Percentiles rank a stretch among this genome's conserved stretches.
These are phyloP conservation scores for Epichloe coenophiala DNA, from an alignment of 2,329 filamentous ascomycete species.

Conservation along the genomic window DNA sequence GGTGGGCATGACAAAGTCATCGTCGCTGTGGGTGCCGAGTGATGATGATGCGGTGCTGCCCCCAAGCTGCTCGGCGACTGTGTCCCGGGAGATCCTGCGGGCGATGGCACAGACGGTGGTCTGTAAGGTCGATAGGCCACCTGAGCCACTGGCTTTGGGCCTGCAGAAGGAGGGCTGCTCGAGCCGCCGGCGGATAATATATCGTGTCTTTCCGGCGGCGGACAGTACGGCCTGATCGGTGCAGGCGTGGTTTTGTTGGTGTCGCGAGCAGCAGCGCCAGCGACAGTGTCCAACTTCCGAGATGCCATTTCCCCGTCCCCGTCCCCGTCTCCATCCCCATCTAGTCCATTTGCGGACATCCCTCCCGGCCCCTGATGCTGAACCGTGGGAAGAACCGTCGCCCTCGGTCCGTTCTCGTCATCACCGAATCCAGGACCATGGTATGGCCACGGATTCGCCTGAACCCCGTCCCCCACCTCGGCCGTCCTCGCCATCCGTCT, in stretches of 20 bases:
- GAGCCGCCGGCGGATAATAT: background rate
- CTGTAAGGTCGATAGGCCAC: conserved; percentile 18
- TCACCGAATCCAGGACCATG: conserved; percentile 12
- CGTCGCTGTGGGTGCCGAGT: too few relatives aligned
- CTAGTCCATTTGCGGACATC: background rate
- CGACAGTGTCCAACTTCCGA: too few relatives aligned
- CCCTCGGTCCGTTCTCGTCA: conserved; percentile 5
- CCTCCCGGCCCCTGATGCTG: background rate
- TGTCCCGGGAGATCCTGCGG: too few relatives aligned
- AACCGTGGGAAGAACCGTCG: conserved; percentile 2
- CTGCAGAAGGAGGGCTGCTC: background rate
- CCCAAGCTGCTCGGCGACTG: too few relatives aligned
- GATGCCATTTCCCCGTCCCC: too few relatives aligned
- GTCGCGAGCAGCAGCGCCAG: background rate
- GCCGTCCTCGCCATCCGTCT: conserved; percentile 1
- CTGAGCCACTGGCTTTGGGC: background rate
- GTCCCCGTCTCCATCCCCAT: too few relatives aligned
- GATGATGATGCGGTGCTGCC: too few relatives aligned
- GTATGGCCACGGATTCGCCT: conserved; percentile 20
- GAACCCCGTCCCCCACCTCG: conserved; percentile 1
- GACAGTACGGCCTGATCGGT: conserved; percentile 15
- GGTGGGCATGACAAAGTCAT: too few relatives aligned
- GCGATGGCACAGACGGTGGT: conserved; percentile 9
- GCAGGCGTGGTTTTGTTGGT: conserved; percentile 8
- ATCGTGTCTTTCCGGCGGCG: conserved; percentile 6